A percentile compares a stretch with the other conserved stretches of the same genome.
Conservation (phyloP, 768 basidiomycete species). For the Hirschioporus abietinus region DNA sequence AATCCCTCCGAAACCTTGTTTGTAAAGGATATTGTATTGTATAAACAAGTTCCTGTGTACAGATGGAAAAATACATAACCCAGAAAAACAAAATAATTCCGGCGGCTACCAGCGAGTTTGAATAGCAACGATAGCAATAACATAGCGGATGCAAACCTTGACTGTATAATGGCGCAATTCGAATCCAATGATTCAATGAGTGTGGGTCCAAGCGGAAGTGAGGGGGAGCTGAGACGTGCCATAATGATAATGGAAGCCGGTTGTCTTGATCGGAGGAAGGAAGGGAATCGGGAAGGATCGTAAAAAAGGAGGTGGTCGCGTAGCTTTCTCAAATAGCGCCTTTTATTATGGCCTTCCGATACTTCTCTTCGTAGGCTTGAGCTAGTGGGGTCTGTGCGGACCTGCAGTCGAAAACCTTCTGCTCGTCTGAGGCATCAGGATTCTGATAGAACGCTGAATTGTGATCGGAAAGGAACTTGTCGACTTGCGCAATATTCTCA, state of each 20-base stretch:
- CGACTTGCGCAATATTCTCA: slow-evolving; percentile 55
- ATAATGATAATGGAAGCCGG: slow-evolving; percentile 1
- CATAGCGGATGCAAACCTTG: not conserved
- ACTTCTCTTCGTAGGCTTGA: slow-evolving; percentile 71
- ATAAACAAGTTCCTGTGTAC: not conserved
- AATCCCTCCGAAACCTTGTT: not conserved
- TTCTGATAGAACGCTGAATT: slow-evolving; percentile 62
- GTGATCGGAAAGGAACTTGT: slow-evolving; percentile 68
- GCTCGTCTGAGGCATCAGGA: slow-evolving; percentile 51
- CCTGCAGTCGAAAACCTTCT: slow-evolving; percentile 72
- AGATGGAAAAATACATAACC: not conserved
- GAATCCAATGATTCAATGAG: not conserved
- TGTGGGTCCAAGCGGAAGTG: not conserved
- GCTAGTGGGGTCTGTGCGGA: slow-evolving; percentile 49
- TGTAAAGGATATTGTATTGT: not conserved
- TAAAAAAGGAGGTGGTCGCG: slow-evolving; percentile 7
- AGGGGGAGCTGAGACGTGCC: not conserved
- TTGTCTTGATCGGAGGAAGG: not conserved
- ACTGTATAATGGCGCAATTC: not conserved
- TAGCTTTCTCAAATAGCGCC: slow-evolving; percentile 71
- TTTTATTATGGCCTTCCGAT: slow-evolving; percentile 83
- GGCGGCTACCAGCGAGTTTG: not conserved
- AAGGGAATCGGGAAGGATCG: slow-evolving; percentile 15
- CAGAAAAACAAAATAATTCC: not conserved
- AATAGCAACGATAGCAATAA: slow-evolving; percentile 1